Evolutionary conservation across 164 flowering plant genomes (phyloP).

Genomic region (Magnolia sinica): DNA sequence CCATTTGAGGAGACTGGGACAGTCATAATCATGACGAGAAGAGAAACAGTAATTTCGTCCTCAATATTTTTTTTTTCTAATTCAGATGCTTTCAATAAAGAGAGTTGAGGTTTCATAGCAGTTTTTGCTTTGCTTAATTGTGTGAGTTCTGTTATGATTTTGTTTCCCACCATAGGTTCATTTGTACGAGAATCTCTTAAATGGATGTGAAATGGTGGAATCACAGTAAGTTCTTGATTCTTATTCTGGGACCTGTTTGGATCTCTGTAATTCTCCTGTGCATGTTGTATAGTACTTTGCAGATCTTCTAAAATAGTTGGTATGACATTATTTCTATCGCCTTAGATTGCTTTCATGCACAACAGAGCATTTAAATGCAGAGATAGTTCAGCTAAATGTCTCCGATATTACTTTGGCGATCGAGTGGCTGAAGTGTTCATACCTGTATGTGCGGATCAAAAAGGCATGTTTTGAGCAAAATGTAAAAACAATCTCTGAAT

Average conservation of each 20-base stretch:
- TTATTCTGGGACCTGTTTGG: slow-evolving; percentile 3
- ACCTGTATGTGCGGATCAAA: slow-evolving; percentile 83
- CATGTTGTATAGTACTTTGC: neutral
- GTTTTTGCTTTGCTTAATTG: neutral
- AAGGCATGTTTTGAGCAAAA: slow-evolving; percentile 53
- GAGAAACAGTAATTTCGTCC: slow-evolving; percentile 60
- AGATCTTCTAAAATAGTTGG: slow-evolving; percentile 1
- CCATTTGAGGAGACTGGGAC: slow-evolving; percentile 96
- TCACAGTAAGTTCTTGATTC: slow-evolving; percentile 62
- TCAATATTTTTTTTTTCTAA: neutral
- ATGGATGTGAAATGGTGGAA: slow-evolving; percentile 94
- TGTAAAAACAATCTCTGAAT: neutral
- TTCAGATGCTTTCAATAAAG: neutral
- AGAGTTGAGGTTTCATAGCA: neutral
- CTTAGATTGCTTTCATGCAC: slow-evolving; percentile 79
- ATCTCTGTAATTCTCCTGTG: neutral
- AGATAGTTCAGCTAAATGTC: slow-evolving; percentile 89
- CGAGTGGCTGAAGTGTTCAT: slow-evolving; percentile 97
- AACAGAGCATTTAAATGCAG: slow-evolving; percentile 94
- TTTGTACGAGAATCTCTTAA: slow-evolving; percentile 90
- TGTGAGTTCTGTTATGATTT: slow-evolving; percentile 1
- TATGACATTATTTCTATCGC: neutral
- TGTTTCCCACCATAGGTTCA: slow-evolving; percentile 56
- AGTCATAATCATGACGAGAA: slow-evolving; percentile 96
- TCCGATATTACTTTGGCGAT: slow-evolving; percentile 84